Conservation (phyloP, 1,284 basidiomycete genomes). For the Macrocybe sp. region DNA sequence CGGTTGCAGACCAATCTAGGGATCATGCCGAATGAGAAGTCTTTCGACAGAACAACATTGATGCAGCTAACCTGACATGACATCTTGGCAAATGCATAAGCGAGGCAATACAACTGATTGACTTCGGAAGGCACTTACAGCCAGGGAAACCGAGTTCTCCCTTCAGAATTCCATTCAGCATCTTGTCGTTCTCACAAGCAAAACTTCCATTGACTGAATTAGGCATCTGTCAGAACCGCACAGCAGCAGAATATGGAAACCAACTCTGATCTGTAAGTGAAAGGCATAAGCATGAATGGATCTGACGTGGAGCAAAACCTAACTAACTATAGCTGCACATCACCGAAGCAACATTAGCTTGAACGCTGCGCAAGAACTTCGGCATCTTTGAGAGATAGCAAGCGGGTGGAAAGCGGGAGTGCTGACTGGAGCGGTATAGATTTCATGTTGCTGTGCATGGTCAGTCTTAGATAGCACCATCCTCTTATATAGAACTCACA, state of each 20-base stretch:
- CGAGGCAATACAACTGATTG: background rate
- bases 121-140: constrained; percentile 32
- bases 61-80: constrained; percentile 41
- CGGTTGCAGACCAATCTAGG: constrained; percentile 31
- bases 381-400: background rate
- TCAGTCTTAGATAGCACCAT: background rate
- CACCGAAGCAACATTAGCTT: constrained; percentile 61
- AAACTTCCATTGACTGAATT: constrained; percentile 55
- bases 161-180: constrained; percentile 69
- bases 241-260: constrained; percentile 7
- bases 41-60: background rate
- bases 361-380: constrained; percentile 57
- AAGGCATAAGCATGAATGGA: background rate
- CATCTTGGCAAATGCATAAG: constrained; percentile 23
- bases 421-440: constrained; percentile 47
- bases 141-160: constrained; percentile 71
- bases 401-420: background rate
- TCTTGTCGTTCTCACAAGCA: constrained; percentile 65
- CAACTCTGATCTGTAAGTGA: constrained; percentile 36
- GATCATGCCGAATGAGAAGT: background rate
- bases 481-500: constrained; percentile 15
- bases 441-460: constrained; percentile 43
- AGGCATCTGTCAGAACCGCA: background rate
- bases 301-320: constrained; percentile 4
- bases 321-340: constrained; percentile 65